phyloP scores from a whole-genome alignment of 345 rosid genomes.

The Odontarrhena argentea region DNA sequence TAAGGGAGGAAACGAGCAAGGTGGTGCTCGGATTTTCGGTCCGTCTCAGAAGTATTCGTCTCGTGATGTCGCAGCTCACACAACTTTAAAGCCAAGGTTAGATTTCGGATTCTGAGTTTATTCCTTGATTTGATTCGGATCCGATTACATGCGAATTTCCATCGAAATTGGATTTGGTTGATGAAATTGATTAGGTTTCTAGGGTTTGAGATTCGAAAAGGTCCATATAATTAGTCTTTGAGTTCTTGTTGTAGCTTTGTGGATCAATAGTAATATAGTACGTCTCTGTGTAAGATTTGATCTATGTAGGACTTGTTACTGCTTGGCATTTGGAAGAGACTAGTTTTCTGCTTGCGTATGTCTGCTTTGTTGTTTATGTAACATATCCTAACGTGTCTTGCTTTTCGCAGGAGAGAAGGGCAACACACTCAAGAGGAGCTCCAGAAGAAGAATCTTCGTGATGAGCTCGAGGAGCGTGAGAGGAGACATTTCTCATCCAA shows the following conservation, averaged over 20 bases:
- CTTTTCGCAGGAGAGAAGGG: conserved; percentile 70
- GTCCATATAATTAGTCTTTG: neutral
- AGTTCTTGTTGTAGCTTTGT: too few relatives aligned
- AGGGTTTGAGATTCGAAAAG: conserved; percentile 27
- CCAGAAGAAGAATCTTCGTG: conserved; percentile 80
- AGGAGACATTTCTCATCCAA: conserved; percentile 85
- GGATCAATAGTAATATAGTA: too few relatives aligned
- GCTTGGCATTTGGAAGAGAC: neutral
- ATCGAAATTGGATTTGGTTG: conserved; percentile 26
- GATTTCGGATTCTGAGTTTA: neutral
- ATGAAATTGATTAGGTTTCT: conserved; percentile 1
- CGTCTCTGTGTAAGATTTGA: too few relatives aligned
- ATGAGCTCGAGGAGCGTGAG: conserved; percentile 91
- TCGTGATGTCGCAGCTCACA: conserved; percentile 90
- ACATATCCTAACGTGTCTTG: neutral
- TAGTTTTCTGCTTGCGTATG: neutral
- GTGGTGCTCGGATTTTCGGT: conserved; percentile 96
- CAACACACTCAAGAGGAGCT: conserved; percentile 91
- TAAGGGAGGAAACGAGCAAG: conserved; percentile 97
- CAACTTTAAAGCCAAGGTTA: conserved; percentile 92
- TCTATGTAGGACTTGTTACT: neutral
- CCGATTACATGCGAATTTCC: conserved; percentile 11
- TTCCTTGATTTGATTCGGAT: conserved; percentile 1
- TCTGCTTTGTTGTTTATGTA: conserved; percentile 4
- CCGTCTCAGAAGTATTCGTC: conserved; percentile 97